Evolutionary conservation across 1,139 yeast species (phyloP).

Genomic region (Scheffersomyces titani): DNA sequence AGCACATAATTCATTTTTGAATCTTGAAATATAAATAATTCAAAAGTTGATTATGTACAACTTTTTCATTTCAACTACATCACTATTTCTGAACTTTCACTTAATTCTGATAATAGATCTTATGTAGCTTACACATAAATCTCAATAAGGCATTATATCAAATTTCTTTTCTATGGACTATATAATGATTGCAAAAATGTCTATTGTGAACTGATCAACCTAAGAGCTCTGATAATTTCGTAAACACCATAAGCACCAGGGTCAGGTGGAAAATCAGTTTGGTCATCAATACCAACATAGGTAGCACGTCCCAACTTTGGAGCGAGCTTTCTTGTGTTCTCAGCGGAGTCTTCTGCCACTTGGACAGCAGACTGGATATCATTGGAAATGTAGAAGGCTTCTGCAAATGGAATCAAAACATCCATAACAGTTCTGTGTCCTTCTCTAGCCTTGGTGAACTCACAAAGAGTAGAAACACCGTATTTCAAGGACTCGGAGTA

Average conservation of each 20-base stretch:
- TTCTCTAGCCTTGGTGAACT: constrained; percentile 48
- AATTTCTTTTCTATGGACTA: neutral
- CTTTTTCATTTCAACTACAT: too few species aligned
- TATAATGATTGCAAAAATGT: neutral
- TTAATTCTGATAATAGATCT: too few species aligned
- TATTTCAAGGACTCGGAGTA: constrained; percentile 29
- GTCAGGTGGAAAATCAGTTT: constrained; percentile 38
- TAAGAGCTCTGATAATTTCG: constrained; percentile 22
- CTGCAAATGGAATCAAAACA: constrained; percentile 50
- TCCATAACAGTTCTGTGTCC: constrained; percentile 59
- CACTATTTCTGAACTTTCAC: too few species aligned
- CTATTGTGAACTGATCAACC: neutral
- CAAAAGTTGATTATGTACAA: too few species aligned
- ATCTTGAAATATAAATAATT: too few species aligned
- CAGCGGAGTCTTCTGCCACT: constrained; percentile 38
- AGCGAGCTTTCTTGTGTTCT: constrained; percentile 37
- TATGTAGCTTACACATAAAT: too few species aligned
- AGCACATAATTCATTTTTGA: too few species aligned
- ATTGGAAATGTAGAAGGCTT: constrained; percentile 23
- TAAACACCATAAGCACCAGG: constrained; percentile 44
- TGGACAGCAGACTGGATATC: constrained; percentile 10
- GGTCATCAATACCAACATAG: constrained; percentile 37
- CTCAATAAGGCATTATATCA: too few species aligned
- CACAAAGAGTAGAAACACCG: constrained; percentile 35
- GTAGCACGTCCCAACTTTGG: constrained; percentile 53